These are phyloP conservation scores for Discostella pseudostelligera DNA, from an alignment of 108 stramenopile species.

Conservation along the genomic window DNA sequence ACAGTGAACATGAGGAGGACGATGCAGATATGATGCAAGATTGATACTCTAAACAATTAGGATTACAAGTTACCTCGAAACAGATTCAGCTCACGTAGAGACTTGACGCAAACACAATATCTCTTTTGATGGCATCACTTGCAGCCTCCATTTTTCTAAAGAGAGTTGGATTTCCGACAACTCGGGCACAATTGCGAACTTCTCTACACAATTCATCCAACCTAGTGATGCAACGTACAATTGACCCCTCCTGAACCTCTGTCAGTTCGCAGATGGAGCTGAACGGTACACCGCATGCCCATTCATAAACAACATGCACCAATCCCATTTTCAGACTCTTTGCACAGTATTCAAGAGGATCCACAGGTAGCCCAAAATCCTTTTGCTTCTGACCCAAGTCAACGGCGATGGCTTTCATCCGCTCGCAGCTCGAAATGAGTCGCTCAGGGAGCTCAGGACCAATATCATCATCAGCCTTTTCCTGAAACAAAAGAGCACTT, in stretches of 20 bases:
- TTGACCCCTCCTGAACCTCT: slow-evolving; percentile 92
- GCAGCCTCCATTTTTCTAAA: slow-evolving; percentile 96
- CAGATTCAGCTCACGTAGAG: slow-evolving; percentile 84
- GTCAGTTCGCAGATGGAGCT: slow-evolving; percentile 88
- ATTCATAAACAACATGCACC: slow-evolving; percentile 95
- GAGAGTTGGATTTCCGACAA: slow-evolving; percentile 95
- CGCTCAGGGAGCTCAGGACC: slow-evolving; percentile 77
- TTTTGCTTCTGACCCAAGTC: slow-evolving; percentile 81
- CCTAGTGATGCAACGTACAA: slow-evolving; percentile 94
- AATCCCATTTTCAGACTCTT: slow-evolving; percentile 91
- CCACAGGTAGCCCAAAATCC: slow-evolving; percentile 78
- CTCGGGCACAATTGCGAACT: slow-evolving; percentile 91
- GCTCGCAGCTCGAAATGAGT: slow-evolving; percentile 64
- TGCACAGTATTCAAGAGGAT: slow-evolving; percentile 79
- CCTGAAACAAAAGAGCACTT: slow-evolving; percentile 93
- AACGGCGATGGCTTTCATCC: slow-evolving; percentile 76
- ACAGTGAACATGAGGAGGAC: slow-evolving; percentile 1
- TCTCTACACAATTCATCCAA: slow-evolving; percentile 98
- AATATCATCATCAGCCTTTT: slow-evolving; percentile 73
- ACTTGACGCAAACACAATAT: slow-evolving; percentile 96
- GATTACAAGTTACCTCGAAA: not conserved
- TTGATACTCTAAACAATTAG: not conserved
- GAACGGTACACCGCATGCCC: slow-evolving; percentile 97
- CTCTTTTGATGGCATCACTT: slow-evolving; percentile 91
- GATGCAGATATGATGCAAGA: slow-evolving; percentile 32